Evolutionary conservation across 2,329 filamentous ascomycete genomes (phyloP).

Genomic region (Colletotrichum incanum): DNA sequence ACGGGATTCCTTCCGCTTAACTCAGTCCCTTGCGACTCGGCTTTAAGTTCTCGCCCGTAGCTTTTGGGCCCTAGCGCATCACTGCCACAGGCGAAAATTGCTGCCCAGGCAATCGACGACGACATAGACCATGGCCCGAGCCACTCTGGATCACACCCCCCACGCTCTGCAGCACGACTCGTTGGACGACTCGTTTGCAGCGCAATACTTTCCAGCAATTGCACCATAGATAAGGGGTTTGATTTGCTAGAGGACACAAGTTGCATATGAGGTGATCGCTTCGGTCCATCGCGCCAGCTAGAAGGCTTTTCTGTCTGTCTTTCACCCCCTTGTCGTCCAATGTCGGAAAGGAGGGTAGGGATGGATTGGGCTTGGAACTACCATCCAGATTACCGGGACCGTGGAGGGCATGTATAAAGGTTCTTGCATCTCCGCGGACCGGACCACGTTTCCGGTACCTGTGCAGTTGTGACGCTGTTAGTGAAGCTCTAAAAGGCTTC

Average conservation of each 20-base stretch:
- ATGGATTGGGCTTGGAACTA: neutral
- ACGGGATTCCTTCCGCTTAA: slow-evolving; percentile 28
- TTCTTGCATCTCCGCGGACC: slow-evolving; percentile 38
- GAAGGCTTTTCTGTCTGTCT: slow-evolving; percentile 2
- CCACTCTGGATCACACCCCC: slow-evolving; percentile 35
- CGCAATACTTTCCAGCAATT: slow-evolving; percentile 38
- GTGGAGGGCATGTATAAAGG: slow-evolving; percentile 33
- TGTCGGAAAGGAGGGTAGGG: neutral
- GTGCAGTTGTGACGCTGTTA: slow-evolving; percentile 6
- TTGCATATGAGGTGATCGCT: slow-evolving; percentile 33
- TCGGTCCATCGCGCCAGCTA: slow-evolving; percentile 32
- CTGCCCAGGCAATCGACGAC: neutral
- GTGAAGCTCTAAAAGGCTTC: slow-evolving; percentile 10
- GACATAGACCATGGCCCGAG: neutral
- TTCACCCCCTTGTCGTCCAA: slow-evolving; percentile 4
- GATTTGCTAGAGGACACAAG: slow-evolving; percentile 14
- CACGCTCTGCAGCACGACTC: slow-evolving; percentile 22
- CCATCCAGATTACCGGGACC: slow-evolving; percentile 26
- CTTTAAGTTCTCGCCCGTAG: neutral
- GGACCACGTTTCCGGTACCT: neutral
- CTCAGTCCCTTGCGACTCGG: neutral
- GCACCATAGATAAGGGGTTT: slow-evolving; percentile 43
- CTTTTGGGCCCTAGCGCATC: neutral
- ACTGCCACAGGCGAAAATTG: neutral
- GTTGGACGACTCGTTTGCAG: slow-evolving; percentile 8